Evolutionary conservation across 2,329 filamentous ascomycete genomes (phyloP).

Genomic region (Lachnellula cervina): DNA sequence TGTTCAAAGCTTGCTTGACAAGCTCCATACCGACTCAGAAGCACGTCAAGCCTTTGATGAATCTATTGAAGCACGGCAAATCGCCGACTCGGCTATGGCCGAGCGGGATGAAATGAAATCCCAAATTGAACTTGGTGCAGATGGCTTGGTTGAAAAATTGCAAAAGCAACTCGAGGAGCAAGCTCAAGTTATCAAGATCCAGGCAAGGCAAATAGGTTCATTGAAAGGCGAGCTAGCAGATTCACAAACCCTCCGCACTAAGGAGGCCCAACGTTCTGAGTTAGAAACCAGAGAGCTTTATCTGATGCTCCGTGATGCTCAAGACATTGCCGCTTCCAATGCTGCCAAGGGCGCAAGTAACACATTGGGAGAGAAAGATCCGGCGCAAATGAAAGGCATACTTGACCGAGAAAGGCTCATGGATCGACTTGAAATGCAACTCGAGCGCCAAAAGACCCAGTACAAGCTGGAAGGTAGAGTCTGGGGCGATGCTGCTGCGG

Average conservation of each 20-base stretch:
- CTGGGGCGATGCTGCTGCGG: conserved; percentile 69
- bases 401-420: conserved; percentile 88
- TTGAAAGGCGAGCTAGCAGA: conserved; percentile 87
- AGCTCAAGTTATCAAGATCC: conserved; percentile 81
- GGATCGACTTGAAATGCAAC: conserved; percentile 88
- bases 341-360: conserved; percentile 54
- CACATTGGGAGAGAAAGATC: conserved; percentile 57
- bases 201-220: conserved; percentile 77
- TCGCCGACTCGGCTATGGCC: conserved; percentile 91
- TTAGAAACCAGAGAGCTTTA: conserved; percentile 94
- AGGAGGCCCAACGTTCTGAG: conserved; percentile 91
- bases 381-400: conserved; percentile 81
- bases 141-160: conserved; percentile 86
- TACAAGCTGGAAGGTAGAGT: conserved; percentile 93
- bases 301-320: conserved; percentile 95
- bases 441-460: conserved; percentile 95
- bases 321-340: conserved; percentile 89
- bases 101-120: conserved; percentile 93
- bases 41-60: conserved; percentile 90
- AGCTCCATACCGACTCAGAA: conserved; percentile 93
- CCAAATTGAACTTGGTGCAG: conserved; percentile 83
- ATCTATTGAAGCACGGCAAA: conserved; percentile 80
- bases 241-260: conserved; percentile 76
- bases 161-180: conserved; percentile 95
- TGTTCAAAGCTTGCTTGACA: conserved; percentile 90